Conservation (phyloP, 2,329 filamentous ascomycete genomes). For the Alternaria novae-zelandiae region DNA sequence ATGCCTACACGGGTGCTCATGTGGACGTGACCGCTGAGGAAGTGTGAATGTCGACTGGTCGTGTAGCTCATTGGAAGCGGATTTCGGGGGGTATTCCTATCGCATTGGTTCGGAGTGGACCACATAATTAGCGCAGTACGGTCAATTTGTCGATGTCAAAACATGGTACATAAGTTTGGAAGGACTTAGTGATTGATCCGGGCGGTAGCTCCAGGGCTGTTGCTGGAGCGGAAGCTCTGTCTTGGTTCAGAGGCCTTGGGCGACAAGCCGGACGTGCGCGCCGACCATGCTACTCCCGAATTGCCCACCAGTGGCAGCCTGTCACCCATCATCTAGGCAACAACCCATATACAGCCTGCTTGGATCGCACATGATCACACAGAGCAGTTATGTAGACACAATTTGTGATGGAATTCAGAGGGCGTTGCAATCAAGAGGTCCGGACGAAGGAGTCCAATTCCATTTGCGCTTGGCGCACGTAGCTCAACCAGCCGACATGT, state of each 20-base stretch:
- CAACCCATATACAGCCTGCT: too few relatives aligned
- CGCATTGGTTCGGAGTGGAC: background rate
- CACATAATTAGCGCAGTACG: background rate
- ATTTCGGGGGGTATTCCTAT: background rate
- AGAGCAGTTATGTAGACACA: too few relatives aligned
- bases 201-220: background rate
- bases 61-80: background rate
- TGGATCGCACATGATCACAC: too few relatives aligned
- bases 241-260: background rate
- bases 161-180: background rate
- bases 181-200: background rate
- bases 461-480: too few relatives aligned
- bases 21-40: background rate
- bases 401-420: too few relatives aligned
- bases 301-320: background rate
- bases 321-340: too few relatives aligned
- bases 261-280: background rate
- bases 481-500: too few relatives aligned
- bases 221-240: background rate
- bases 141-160: background rate
- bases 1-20: background rate
- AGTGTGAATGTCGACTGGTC: background rate
- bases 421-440: too few relatives aligned
- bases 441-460: too few relatives aligned
- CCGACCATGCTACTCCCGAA: background rate